These are phyloP conservation scores for Echinosophora koreensis DNA, from an alignment of 306 rosid genomes.

Conservation along the genomic window DNA sequence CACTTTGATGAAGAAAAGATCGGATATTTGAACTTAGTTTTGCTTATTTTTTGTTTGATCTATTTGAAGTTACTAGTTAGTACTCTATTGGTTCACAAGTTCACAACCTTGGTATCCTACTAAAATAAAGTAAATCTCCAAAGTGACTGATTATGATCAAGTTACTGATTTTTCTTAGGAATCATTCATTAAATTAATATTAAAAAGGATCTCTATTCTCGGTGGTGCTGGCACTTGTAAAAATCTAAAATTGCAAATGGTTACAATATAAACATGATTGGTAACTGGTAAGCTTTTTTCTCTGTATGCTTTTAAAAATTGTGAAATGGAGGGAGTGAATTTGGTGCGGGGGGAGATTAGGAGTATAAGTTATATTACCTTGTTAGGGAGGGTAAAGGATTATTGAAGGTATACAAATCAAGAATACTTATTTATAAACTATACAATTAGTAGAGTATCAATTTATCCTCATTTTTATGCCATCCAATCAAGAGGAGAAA, in stretches of 20 bases:
- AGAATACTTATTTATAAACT: not conserved
- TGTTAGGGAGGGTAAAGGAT: not conserved
- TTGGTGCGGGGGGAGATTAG: not conserved
- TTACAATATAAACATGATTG: not conserved
- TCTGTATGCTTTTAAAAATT: not conserved
- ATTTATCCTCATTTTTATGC: conserved; percentile 6
- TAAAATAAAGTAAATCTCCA: not conserved
- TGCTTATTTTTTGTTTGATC: conserved; percentile 9
- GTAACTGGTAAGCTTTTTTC: not conserved
- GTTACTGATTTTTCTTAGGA: not conserved
- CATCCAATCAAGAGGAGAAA: not conserved
- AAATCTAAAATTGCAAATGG: not conserved
- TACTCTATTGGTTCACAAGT: not conserved
- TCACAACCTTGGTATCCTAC: not conserved
- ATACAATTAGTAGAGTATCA: not conserved
- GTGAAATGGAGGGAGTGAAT: conserved; percentile 11
- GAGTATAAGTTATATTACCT: not conserved
- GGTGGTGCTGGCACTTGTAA: not conserved
- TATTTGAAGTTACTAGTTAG: not conserved
- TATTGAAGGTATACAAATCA: not conserved
- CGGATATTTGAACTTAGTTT: not conserved
- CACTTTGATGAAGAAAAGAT: not conserved
- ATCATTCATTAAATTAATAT: not conserved
- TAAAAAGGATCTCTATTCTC: not conserved
- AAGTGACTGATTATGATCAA: conserved; percentile 1